Base-by-base conservation (phyloP, 1,284 basidiomycete genomes). In the Cerrena zonata region DNA sequence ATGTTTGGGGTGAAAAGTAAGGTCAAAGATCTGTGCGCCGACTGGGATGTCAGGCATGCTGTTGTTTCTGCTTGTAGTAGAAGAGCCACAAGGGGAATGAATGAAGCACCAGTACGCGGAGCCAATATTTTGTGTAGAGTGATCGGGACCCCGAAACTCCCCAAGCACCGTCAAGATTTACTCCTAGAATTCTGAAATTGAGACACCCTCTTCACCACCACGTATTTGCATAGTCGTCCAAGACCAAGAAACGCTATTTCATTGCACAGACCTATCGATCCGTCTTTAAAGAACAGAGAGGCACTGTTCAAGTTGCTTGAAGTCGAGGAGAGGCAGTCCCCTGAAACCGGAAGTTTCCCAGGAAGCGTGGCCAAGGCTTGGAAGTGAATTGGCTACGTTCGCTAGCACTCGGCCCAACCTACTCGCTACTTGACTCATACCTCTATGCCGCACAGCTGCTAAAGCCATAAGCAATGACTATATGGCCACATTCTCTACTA, bases 11-110 rank as follows among this genome's bases (percentile, higher is more conserved):
- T 94, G 91, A 64, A 96, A 96, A 1, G 76, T 79, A 42, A 96
- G 74, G 71, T 96, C 94, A 65, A 96, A 94, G 34, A 93, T 83
- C 67, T 96, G 89, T 21, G 82, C 79, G 46, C 81, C 82, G 39
- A 86, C 76, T 24, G 75, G 71, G 47, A 91, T 82, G 68, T 88
- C 83, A 47, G 87, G 81, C 87, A 88, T 88, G 10, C 34, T 40
- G 23, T n/a, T 41, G n/a, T 10, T 10, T 19, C 21, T 18, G 42
- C 24, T 11, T 22, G 30, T 7, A 7, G 15, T 7, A 7, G 7
- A 34, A 34, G 30, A 15, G 30, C 30, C 15, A 34, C 30, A 34
- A 34, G 30, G 7, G 15, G 15, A 7, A 34, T 34, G 7, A 15
- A 34, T 7, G 30, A 34, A 34, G 30, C 11, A n/a, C 34, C n/a